Conservation (phyloP, 495 filamentous ascomycete species). For the Aspergillus homomorphus region DNA sequence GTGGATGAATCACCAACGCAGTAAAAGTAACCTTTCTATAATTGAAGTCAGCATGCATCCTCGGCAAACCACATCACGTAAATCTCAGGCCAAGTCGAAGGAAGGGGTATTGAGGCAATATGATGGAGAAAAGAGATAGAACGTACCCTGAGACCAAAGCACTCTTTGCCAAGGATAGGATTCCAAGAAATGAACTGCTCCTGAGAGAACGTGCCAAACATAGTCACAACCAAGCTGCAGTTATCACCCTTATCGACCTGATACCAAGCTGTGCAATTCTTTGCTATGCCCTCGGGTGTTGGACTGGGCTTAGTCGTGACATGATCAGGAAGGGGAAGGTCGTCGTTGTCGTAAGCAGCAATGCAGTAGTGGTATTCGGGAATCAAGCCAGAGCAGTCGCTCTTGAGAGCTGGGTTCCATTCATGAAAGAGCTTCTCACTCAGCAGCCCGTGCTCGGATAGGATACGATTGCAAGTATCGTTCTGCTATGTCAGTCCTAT, state of each 20-base stretch:
- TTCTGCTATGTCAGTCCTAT: background rate
- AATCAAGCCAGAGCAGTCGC: constrained; percentile 17
- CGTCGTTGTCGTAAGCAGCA: background rate
- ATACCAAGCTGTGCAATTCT: constrained; percentile 22
- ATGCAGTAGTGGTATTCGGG: constrained; percentile 16
- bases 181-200: constrained; percentile 24
- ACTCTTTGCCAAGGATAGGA: constrained; percentile 16
- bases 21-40: background rate
- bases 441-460: background rate
- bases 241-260: constrained; percentile 6
- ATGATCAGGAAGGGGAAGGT: constrained; percentile 3
- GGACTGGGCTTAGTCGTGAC: constrained; percentile 17
- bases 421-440: constrained; percentile 8
- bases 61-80: background rate
- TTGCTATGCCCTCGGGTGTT: constrained; percentile 14
- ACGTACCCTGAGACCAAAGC: constrained; percentile 15
- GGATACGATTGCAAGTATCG: constrained; percentile 12
- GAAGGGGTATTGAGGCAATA: background rate
- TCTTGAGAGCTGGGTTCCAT: constrained; percentile 21
- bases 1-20: background rate
- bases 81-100: background rate
- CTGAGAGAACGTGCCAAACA: constrained; percentile 20
- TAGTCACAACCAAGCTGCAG: constrained; percentile 17
- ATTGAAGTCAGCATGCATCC: background rate
- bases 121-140: background rate